Base-by-base conservation (phyloP, 352 stramenopile genomes). In the Globisporangium emineosum region DNA sequence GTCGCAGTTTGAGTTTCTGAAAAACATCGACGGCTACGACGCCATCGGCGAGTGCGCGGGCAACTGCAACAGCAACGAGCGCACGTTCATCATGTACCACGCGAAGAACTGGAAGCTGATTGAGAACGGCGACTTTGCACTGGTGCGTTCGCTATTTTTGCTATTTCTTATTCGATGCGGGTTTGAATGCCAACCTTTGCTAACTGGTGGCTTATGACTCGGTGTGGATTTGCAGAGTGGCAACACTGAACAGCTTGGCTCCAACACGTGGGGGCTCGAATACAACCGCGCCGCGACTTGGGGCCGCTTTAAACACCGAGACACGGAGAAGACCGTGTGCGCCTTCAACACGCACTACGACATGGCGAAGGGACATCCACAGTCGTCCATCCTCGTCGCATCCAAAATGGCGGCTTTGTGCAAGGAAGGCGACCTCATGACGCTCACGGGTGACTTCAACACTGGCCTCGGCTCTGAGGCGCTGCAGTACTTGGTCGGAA, bases 101-200 rank as follows among this genome's bases (percentile, higher is more conserved):
- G 67, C 66, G 3, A 67, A 74, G 23, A 75, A 78, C 1, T 93
- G 83, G 83, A 70, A 61, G 40, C 42, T 83, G 32, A 30, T 92
- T 19, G 77, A 58, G 21, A 77, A 88, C 49, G 80, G 80, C 54
- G 88, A 78, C 67, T 87, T 86, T 61, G 90, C 81, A 78, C 70
- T 92, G 57, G 64, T 73, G 65, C 23, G 55, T 58, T 19, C n/a
- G n/a, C n/a, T n/a, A n/a, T n/a, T 21, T 2, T 29, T 23, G 10
- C 2, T 29, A 23, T 15, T 57, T 19, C n/a, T 57, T 21, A 15
- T 29, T 25, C 3, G 37, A 13, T 15, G 17, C 3, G 17, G 8
- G n/a, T 57, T 17, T 13, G 17, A 43, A 12, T n/a, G 52, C 52
- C 43, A 21, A 57, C 19, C 13, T 45, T 45, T 45, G n/a, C n/a